These are phyloP conservation scores for Pulveroboletus sp. DNA, from an alignment of 768 basidiomycete species.

Conservation along the genomic window DNA sequence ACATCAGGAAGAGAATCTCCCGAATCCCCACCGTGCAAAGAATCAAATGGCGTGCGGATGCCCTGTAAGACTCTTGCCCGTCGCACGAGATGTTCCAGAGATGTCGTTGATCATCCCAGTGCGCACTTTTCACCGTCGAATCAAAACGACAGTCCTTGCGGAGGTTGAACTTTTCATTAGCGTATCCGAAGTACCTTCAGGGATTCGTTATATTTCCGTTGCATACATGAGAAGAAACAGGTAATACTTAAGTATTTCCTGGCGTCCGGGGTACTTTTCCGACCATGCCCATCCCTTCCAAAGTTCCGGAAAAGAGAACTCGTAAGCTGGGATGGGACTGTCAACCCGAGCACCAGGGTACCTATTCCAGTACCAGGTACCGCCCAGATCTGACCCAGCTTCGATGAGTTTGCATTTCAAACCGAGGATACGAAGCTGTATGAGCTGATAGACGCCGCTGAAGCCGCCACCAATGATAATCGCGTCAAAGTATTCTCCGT, in stretches of 20 bases:
- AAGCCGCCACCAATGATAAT: constrained; percentile 13
- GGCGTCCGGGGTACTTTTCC: constrained; percentile 10
- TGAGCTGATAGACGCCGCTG: constrained; percentile 6
- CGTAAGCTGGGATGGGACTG: constrained; percentile 8
- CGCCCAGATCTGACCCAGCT: constrained; percentile 9
- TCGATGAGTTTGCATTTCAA: constrained; percentile 12
- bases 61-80: constrained; percentile 8
- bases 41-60: constrained; percentile 8
- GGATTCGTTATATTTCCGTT: too few relatives aligned
- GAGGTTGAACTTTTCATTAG: constrained; percentile 8
- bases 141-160: constrained; percentile 16
- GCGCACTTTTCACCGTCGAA: constrained; percentile 5
- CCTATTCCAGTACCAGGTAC: constrained; percentile 16
- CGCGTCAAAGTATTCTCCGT: constrained; percentile 4
- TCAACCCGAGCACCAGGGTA: constrained; percentile 14
- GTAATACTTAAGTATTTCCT: constrained; percentile 11
- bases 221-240: too few relatives aligned
- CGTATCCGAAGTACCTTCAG: constrained; percentile 18
- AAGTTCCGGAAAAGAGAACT: constrained; percentile 10
- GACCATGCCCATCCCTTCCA: constrained; percentile 13
- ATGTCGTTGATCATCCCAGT: constrained; percentile 12
- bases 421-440: constrained; percentile 6
- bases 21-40: constrained; percentile 9
- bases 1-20: not conserved
- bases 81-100: constrained; percentile 3